Percentiles rank a stretch among this genome's conserved stretches.
phyloP scores from a whole-genome alignment of 2,329 filamentous ascomycete species.

The Domatiomyces catenatus region DNA sequence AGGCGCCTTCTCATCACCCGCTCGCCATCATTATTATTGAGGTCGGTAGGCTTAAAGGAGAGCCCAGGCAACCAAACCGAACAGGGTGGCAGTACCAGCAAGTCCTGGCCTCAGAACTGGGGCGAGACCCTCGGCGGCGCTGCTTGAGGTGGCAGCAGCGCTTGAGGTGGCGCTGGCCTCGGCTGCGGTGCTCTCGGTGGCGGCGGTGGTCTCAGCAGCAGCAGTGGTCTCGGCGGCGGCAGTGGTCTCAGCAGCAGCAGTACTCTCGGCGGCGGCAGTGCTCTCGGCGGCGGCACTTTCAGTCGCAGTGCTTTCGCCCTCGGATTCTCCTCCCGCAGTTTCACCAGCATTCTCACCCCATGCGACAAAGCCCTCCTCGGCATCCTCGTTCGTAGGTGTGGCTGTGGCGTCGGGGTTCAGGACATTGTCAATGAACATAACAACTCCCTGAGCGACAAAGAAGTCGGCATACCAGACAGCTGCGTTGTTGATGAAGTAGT shows the following conservation, averaged over 20 bases:
- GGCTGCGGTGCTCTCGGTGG: no score
- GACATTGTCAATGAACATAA: constrained; percentile 9
- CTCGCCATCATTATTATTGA: background rate
- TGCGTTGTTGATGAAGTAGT: constrained; percentile 6
- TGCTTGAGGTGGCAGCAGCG: no score
- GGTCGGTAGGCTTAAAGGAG: background rate
- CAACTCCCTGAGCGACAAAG: constrained; percentile 3
- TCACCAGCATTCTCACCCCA: constrained; percentile 1
- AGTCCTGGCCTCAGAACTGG: background rate
- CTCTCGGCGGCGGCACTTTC: background rate
- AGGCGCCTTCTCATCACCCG: background rate
- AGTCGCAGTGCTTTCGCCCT: background rate
- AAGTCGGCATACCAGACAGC: constrained; percentile 4
- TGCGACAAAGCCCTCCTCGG: constrained; percentile 5
- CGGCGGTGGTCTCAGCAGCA: no score
- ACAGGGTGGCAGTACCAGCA: background rate
- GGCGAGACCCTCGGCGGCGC: background rate
- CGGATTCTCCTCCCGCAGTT: background rate
- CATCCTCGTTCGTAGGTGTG: constrained; percentile 2
- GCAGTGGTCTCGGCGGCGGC: no score
- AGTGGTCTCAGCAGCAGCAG: no score
- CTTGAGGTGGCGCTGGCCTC: no score
- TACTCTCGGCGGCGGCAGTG: no score
- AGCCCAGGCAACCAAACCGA: background rate
- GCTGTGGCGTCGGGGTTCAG: constrained; percentile 4